These are phyloP conservation scores for Lactifluus hygrophoroides DNA, from an alignment of 768 basidiomycete genomes.

Conservation along the genomic window DNA sequence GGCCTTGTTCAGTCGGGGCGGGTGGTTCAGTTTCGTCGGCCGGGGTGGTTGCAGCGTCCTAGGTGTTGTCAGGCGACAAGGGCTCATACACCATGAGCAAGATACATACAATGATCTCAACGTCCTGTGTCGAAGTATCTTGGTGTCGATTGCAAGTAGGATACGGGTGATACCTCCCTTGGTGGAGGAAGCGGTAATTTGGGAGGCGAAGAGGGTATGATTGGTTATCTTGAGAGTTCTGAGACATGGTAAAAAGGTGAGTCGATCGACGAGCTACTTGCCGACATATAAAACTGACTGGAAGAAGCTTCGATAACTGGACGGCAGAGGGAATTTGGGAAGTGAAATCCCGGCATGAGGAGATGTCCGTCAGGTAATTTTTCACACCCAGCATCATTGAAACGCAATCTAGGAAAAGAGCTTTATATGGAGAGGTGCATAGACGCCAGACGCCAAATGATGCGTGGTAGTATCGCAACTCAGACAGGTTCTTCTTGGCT, in stretches of 20 bases:
- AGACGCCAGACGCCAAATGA: conserved; percentile 15
- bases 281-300: neutral
- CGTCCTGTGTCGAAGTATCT: neutral
- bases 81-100: neutral
- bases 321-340: conserved; percentile 8
- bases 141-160: conserved; percentile 16
- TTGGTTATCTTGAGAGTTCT: conserved; percentile 9
- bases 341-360: conserved; percentile 8
- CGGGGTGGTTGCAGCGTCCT: neutral
- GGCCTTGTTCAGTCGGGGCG: neutral
- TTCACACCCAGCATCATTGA: conserved; percentile 18
- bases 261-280: neutral
- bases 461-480: neutral
- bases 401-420: conserved; percentile 5
- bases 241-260: conserved; percentile 9
- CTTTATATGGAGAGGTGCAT: conserved; percentile 9
- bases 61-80: neutral
- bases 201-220: conserved; percentile 19
- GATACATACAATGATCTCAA: neutral
- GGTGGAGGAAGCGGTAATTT: conserved; percentile 19
- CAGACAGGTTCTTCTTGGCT: neutral
- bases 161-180: conserved; percentile 17
- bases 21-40: neutral
- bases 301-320: conserved; percentile 6
- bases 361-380: conserved; percentile 12